phyloP scores from a whole-genome alignment of 1,139 yeast genomes.

The Hyphopichia pseudoburtonii region DNA sequence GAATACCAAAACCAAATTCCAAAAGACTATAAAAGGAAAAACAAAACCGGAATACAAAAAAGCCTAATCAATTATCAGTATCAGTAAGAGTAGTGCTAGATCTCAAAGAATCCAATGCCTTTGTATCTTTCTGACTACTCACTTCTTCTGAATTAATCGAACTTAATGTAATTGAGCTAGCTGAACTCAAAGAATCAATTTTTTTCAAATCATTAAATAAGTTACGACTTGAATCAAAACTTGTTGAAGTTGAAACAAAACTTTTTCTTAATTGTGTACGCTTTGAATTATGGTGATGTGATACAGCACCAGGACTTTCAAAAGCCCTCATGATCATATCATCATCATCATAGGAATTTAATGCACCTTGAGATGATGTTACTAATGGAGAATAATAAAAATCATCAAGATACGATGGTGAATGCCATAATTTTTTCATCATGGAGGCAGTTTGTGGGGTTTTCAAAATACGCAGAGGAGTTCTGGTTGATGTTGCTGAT shows the following conservation, averaged over 20 bases:
- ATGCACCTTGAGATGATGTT: constrained; percentile 27
- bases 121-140: too few species aligned
- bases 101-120: background rate
- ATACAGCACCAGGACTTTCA: constrained; percentile 27
- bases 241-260: constrained; percentile 4
- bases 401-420: constrained; percentile 67
- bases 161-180: constrained; percentile 1
- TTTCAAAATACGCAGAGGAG: constrained; percentile 40
- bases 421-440: constrained; percentile 55
- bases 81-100: background rate
- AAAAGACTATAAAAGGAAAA: too few species aligned
- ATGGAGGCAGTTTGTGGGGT: constrained; percentile 46
- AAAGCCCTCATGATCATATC: constrained; percentile 52
- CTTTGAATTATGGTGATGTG: background rate
- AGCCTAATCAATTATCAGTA: too few species aligned
- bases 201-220: constrained; percentile 19
- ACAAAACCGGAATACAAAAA: too few species aligned
- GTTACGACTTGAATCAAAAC: constrained; percentile 16
- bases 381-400: constrained; percentile 60
- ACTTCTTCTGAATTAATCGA: too few species aligned
- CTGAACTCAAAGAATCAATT: constrained; percentile 3
- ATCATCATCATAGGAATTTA: constrained; percentile 53
- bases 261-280: constrained; percentile 5
- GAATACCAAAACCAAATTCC: background rate
- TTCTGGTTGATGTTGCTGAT: constrained; percentile 29